These are phyloP conservation scores for Pisolithus thermaeus DNA, from an alignment of 1,284 basidiomycete genomes.

Conservation along the genomic window DNA sequence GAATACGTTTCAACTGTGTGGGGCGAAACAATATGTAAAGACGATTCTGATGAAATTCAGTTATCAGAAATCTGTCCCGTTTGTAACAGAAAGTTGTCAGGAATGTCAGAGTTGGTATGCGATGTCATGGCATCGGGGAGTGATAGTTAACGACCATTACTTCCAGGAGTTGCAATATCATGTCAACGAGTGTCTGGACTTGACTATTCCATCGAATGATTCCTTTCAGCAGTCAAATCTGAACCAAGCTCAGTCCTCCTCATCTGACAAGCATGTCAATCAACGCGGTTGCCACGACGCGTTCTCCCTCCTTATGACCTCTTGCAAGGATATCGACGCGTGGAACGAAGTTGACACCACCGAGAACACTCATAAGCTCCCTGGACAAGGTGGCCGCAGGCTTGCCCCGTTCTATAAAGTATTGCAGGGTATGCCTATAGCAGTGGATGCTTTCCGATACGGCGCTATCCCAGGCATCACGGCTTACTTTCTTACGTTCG, in stretches of 20 bases:
- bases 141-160: not conserved
- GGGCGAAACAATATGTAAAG: slow-evolving; percentile 19
- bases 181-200: slow-evolving; percentile 49
- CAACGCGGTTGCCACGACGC: slow-evolving; percentile 32
- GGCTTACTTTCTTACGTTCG: slow-evolving; percentile 83
- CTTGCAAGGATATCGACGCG: slow-evolving; percentile 70
- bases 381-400: slow-evolving; percentile 52
- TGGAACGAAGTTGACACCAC: slow-evolving; percentile 74
- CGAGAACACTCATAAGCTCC: slow-evolving; percentile 41
- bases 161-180: slow-evolving; percentile 41
- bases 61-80: slow-evolving; percentile 31
- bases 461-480: slow-evolving; percentile 84
- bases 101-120: slow-evolving; percentile 28
- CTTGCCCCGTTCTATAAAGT: slow-evolving; percentile 94
- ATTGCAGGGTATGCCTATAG: slow-evolving; percentile 94
- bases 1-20: slow-evolving; percentile 35
- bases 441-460: slow-evolving; percentile 94
- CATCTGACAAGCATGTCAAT: slow-evolving; percentile 1
- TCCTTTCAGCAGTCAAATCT: not conserved
- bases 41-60: slow-evolving; percentile 1
- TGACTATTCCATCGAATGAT: slow-evolving; percentile 1
- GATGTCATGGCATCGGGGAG: not conserved
- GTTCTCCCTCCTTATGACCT: slow-evolving; percentile 81
- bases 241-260: slow-evolving; percentile 2
- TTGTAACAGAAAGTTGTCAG: slow-evolving; percentile 30